Evolutionary conservation across 1,284 basidiomycete species (phyloP), one percentile per base, ranked within the genome.

Genomic region (Melampsora americana): DNA sequence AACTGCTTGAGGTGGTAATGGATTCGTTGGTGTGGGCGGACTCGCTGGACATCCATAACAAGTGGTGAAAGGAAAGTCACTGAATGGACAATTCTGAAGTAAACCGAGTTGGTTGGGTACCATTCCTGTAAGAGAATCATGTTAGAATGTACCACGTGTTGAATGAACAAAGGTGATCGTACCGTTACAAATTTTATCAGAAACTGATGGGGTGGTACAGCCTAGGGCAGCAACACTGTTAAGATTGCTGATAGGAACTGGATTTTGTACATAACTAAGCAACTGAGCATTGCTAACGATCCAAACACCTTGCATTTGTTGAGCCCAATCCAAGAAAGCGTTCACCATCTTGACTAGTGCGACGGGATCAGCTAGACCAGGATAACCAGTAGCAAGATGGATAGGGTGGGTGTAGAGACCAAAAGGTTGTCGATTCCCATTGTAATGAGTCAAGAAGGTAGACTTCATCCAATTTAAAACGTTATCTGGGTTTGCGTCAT

Each of bases 341-440:
- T 92, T 92, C 82, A 92, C 87, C 90, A 91, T 90, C 59, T 85
- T 82, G 79, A 90, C 88, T 11, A 87, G 89, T 1, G 85, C 84
- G 66, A 85, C 85, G 20, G 84, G 83, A 1, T 85, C 83, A 14
- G 83, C 82, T 42, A 88, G 85, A 68, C 88, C 88, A 53, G 89
- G 89, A 78, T 88, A 88, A 5, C 84, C 86, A 12, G 82, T 87
- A 20, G 90, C 88, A 75, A 91, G 82, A 84, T 92, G 90, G 80
- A 92, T 90, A 48, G 90, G 91, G 81, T 92, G 91, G 2, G 89
- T 89, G 83, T 92, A 92, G 60, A 92, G 84, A 68, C 91, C 91
- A 78, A 92, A 88, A 0, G 91, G 91, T 82, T 91, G 90, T 9
- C 89, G 86, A 80, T 91, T 91, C 61, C 85, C 86, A 77, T 87